These are phyloP conservation scores for Mycosarcoma maydis DNA, from an alignment of 1,284 basidiomycete genomes.

Conservation along the genomic window DNA sequence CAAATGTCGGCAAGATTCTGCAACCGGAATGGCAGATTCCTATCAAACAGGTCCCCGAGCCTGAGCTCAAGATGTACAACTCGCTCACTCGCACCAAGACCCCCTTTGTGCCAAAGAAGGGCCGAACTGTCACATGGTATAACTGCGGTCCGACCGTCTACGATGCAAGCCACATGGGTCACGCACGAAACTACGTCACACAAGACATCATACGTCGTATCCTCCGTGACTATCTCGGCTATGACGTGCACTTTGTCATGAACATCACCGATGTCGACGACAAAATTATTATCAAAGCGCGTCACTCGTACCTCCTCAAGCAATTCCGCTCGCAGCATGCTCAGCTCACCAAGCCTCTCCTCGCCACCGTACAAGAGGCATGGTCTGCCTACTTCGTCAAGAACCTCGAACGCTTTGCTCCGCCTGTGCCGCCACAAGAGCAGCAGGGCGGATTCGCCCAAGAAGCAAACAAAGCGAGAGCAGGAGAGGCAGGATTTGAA, in stretches of 20 bases:
- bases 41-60: conserved; percentile 53
- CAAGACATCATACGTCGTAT: conserved; percentile 95
- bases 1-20: conserved; percentile 24
- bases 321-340: conserved; percentile 52
- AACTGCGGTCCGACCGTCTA: conserved; percentile 99
- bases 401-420: conserved; percentile 58
- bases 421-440: conserved; percentile 58
- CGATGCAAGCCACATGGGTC: conserved; percentile 98
- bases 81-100: conserved; percentile 88
- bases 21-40: conserved; percentile 46
- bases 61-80: conserved; percentile 85
- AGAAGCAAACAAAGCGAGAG: conserved; percentile 42
- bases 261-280: conserved; percentile 99
- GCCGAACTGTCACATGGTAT: conserved; percentile 95
- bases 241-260: conserved; percentile 98
- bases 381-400: conserved; percentile 60
- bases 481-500: conserved; percentile 62
- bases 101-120: conserved; percentile 79
- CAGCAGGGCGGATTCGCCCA: conserved; percentile 35
- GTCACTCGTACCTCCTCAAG: conserved; percentile 72
- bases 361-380: conserved; percentile 51
- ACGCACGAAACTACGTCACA: conserved; percentile 98
- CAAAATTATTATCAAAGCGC: conserved; percentile 75
- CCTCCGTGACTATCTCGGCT: conserved; percentile 93
- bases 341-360: conserved; percentile 48